Conservation (phyloP, 768 basidiomycete genomes). For the Tylopilus balloui region DNA sequence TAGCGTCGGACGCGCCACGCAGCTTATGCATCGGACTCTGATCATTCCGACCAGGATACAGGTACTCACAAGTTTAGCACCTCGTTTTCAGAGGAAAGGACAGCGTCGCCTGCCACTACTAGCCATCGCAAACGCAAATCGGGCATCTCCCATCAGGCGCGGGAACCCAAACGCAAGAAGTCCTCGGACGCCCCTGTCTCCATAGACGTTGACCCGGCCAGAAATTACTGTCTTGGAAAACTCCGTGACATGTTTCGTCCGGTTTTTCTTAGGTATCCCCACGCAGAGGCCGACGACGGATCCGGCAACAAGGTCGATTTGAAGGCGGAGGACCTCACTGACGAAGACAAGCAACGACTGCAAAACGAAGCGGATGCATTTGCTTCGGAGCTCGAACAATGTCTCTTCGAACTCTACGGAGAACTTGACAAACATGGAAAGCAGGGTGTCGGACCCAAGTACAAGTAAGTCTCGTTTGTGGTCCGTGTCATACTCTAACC, state of each 20-base stretch:
- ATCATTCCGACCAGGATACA: constrained; percentile 31
- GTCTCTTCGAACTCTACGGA: constrained; percentile 68
- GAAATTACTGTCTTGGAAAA: constrained; percentile 79
- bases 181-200: constrained; percentile 36
- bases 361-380: constrained; percentile 58
- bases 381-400: constrained; percentile 69
- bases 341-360: constrained; percentile 54
- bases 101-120: constrained; percentile 17
- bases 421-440: constrained; percentile 72
- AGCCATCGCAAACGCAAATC: constrained; percentile 53
- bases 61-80: constrained; percentile 16
- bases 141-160: constrained; percentile 33
- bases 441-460: constrained; percentile 64
- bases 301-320: constrained; percentile 36
- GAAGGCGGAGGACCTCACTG: constrained; percentile 50
- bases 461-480: constrained; percentile 55
- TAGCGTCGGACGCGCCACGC: constrained; percentile 45
- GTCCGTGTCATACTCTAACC: constrained; percentile 3
- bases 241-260: constrained; percentile 66
- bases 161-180: constrained; percentile 47
- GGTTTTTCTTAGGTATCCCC: constrained; percentile 70
- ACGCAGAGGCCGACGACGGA: constrained; percentile 37
- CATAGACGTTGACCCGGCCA: constrained; percentile 62
- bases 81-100: constrained; percentile 19
- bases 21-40: constrained; percentile 42